Evolutionary conservation across 2,329 filamentous ascomycete genomes (phyloP).

Genomic region (Sporothrix variecibatus): DNA sequence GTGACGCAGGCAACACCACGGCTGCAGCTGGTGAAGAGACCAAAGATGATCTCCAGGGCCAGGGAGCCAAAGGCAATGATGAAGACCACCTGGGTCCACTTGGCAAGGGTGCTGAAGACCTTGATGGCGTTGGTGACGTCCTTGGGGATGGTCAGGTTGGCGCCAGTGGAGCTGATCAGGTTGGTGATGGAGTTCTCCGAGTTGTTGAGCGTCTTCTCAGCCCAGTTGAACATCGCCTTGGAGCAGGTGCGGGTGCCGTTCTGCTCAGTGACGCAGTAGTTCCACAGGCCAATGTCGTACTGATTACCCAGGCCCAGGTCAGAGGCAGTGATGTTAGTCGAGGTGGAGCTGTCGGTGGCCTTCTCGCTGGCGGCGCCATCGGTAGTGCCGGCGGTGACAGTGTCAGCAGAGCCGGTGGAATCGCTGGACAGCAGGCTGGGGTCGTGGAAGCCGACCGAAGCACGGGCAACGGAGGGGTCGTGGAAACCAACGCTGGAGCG

Average conservation of each 20-base stretch:
- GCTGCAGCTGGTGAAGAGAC: constrained; percentile 80
- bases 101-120: constrained; percentile 70
- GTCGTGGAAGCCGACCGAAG: constrained; percentile 23
- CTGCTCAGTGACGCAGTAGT: constrained; percentile 71
- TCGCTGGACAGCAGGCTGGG: constrained; percentile 18
- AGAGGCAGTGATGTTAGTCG: constrained; percentile 55
- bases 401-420: background rate
- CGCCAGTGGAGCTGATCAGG: constrained; percentile 50
- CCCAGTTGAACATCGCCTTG: constrained; percentile 73
- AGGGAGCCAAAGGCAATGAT: constrained; percentile 72
- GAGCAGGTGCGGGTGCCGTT: constrained; percentile 67
- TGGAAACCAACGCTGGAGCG: constrained; percentile 7
- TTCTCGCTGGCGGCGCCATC: constrained; percentile 28
- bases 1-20: constrained; percentile 80
- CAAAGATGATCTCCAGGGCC: constrained; percentile 70
- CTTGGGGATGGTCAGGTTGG: constrained; percentile 66
- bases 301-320: constrained; percentile 68
- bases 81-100: constrained; percentile 84
- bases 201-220: constrained; percentile 68
- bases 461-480: background rate
- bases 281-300: constrained; percentile 84
- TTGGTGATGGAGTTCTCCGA: constrained; percentile 58
- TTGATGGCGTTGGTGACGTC: constrained; percentile 68
- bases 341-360: constrained; percentile 29
- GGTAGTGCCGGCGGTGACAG: constrained; percentile 32